Conservation (phyloP, 2,329 filamentous ascomycete genomes). For the Aspergillus fructus region DNA sequence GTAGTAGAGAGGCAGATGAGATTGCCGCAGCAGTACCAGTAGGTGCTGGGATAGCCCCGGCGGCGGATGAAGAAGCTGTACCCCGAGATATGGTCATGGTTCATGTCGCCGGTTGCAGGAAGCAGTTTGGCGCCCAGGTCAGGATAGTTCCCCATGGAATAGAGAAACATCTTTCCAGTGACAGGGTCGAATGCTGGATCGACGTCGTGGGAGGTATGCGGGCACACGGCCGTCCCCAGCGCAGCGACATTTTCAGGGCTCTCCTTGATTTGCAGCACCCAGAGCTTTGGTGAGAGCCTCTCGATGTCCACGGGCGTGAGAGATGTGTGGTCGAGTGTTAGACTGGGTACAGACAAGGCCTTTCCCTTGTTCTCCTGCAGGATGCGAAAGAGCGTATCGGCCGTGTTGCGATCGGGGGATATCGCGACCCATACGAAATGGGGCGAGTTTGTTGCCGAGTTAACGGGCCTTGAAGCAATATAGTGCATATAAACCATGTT, state of each 20-base stretch:
- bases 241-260: background rate
- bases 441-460: background rate
- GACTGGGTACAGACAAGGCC: background rate
- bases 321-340: background rate
- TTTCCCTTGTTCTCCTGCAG: background rate
- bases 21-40: slow-evolving; percentile 9
- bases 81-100: slow-evolving; percentile 4
- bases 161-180: slow-evolving; percentile 1
- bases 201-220: background rate
- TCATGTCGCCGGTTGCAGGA: background rate
- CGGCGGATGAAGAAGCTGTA: slow-evolving; percentile 4
- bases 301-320: background rate
- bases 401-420: slow-evolving; percentile 5
- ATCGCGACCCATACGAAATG: background rate
- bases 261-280: background rate
- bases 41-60: slow-evolving; percentile 1
- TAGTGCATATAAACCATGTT: slow-evolving; percentile 7
- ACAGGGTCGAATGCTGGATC: background rate
- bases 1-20: slow-evolving; percentile 2
- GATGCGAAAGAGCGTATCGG: slow-evolving; percentile 2
- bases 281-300: slow-evolving; percentile 1
- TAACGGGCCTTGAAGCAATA: background rate
- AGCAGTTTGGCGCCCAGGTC: background rate
- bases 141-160: background rate
- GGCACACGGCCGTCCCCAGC: background rate